Conservation (phyloP, 306 rosid genomes). For the Quercus gilva region DNA sequence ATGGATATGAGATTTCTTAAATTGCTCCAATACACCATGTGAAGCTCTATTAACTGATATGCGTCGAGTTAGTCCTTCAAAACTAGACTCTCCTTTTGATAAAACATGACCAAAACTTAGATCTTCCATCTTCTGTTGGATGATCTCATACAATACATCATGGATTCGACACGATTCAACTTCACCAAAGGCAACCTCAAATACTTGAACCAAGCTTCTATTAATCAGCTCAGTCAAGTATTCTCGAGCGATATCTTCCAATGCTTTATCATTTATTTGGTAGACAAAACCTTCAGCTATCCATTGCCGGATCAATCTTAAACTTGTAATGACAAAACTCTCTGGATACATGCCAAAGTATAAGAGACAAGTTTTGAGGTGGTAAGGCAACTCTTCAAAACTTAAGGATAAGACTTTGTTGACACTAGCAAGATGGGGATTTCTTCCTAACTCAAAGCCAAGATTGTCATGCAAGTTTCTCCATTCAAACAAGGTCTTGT, state of each 20-base stretch:
- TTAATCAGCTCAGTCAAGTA: neutral
- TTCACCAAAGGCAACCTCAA: neutral
- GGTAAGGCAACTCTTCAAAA: too few species aligned
- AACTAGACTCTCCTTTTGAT: accelerated
- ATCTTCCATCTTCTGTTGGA: neutral
- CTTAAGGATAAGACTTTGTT: too few species aligned
- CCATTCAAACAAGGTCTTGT: too few species aligned
- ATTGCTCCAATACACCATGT: neutral
- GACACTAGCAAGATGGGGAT: too few species aligned
- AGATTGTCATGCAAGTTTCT: too few species aligned
- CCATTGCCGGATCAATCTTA: neutral
- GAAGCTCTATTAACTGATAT: neutral
- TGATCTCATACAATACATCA: neutral
- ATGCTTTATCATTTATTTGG: too few species aligned
- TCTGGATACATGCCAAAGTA: conserved; percentile 13
- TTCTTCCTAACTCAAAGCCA: too few species aligned
- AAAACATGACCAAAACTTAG: neutral
- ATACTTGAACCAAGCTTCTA: neutral
- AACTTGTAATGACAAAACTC: neutral
- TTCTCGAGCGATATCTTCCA: neutral
- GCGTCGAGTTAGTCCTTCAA: neutral
- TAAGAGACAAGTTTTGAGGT: too few species aligned
- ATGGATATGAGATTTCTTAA: neutral
- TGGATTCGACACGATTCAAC: neutral
- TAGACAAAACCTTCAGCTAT: neutral